Evolutionary conservation across 148 eudicot genomes (phyloP), one percentile per base, ranked within the genome.

Genomic region (Fallopia convolvulus): DNA sequence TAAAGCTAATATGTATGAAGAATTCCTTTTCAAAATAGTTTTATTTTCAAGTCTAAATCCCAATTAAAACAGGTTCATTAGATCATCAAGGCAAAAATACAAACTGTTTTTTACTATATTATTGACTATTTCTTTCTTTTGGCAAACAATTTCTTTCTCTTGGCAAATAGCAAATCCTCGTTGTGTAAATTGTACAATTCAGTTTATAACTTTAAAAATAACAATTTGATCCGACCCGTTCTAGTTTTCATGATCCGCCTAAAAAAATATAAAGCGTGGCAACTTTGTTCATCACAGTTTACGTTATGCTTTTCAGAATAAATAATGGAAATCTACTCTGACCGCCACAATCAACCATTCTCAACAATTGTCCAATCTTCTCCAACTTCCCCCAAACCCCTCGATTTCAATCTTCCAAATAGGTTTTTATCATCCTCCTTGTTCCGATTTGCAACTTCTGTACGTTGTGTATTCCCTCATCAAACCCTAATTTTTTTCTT

Each of bases 311-410:
- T 68, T 68, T 68, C 72, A 12, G 44, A 68, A 39, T 68, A 33
- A 33, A 68, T 68, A 23, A 68, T 68, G 72, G 72, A 36, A 68
- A 68, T 17, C 72, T 39, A 39, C 36, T 68, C 44, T 39, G 46
- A 68, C 44, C 72, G 10, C 72, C 72, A 36, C 72, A 68, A 68
- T 68, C 72, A 68, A 68, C 72, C 46, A 68, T 14, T 14, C 8
- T 33, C 72, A 52, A 14, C 56, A 5, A 52, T 52, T 52, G n/a
- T 18, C 46, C 20, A 13, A 33, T 68, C 46, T 15, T 39, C 44
- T 36, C 8, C 46, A 68, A 33, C 72, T 68, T 18, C 72, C 72
- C 46, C 72, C 72, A 68, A 68, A 68, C 41, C 72, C 72, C 46
- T 68, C 44, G 44, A 15, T 14, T 17, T n/a, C 72, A 36, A 17